Conservation (phyloP, 192 early-diverging fungal genomes). For the Coemansia reversa region DNA sequence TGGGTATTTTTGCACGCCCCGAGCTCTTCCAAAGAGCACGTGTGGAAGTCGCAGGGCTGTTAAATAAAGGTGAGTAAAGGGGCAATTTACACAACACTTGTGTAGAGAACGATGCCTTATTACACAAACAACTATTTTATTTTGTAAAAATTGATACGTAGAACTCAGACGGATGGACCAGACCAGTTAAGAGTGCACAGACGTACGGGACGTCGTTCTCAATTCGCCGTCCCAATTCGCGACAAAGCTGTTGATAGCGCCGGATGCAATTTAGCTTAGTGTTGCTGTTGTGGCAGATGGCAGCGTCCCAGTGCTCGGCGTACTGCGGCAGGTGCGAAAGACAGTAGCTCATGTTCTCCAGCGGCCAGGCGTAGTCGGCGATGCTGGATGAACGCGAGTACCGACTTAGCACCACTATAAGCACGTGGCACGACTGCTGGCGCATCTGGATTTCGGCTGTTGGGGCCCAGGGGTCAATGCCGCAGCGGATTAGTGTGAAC, state of each 20-base stretch:
- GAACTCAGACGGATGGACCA: constrained; percentile 17
- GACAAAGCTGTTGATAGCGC: constrained; percentile 22
- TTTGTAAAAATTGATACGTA: constrained; percentile 6
- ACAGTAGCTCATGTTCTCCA: constrained; percentile 24
- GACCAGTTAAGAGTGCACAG: constrained; percentile 4
- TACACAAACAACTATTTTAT: not conserved
- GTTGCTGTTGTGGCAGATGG: not conserved
- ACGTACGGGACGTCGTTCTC: constrained; percentile 7
- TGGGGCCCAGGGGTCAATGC: constrained; percentile 28
- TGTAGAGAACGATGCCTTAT: no score
- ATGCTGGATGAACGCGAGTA: constrained; percentile 4
- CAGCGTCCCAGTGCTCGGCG: constrained; percentile 8
- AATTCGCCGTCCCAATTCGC: constrained; percentile 7
- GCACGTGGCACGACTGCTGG: constrained; percentile 7
- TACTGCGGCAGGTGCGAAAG: constrained; percentile 18
- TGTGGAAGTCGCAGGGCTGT: no score
- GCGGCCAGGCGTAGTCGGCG: constrained; percentile 20
- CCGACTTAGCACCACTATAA: constrained; percentile 5
- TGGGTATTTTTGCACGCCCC: not conserved
- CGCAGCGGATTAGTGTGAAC: constrained; percentile 25
- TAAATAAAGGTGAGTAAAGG: no score
- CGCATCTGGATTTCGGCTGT: constrained; percentile 18
- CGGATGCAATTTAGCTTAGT: not conserved
- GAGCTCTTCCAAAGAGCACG: no score
- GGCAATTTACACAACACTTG: no score